Percentiles rank a stretch among this genome's conserved stretches.
Evolutionary conservation across 2,329 filamentous ascomycete genomes (phyloP).

Genomic region (Colletotrichum spaethianum): DNA sequence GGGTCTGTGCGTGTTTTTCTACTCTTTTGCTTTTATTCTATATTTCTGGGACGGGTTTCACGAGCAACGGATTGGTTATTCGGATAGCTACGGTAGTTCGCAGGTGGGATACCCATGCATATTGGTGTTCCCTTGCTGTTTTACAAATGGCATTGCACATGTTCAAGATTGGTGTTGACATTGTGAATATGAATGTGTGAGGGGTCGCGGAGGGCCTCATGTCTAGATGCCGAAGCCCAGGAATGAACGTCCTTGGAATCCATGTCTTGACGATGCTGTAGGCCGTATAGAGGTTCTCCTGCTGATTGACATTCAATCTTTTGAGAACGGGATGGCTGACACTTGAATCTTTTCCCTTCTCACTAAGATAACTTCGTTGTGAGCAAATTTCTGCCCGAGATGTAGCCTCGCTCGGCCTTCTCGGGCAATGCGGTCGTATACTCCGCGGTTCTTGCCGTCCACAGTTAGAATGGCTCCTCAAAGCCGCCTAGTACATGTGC

Average conservation of each 20-base stretch:
- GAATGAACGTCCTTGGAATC: neutral
- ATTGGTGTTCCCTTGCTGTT: constrained; percentile 38
- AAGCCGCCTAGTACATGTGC: neutral
- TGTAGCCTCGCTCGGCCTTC: neutral
- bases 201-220: neutral
- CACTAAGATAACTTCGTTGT: neutral
- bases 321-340: no score
- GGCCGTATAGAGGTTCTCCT: no score
- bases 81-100: constrained; percentile 40
- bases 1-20: constrained; percentile 19
- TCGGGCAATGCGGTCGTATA: neutral
- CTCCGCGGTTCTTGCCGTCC: neutral
- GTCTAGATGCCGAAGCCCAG: neutral
- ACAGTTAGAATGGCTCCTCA: neutral
- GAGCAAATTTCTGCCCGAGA: neutral
- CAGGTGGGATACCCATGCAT: constrained; percentile 38
- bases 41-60: constrained; percentile 37
- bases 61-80: constrained; percentile 40
- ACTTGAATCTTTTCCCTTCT: no score
- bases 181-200: neutral
- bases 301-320: neutral
- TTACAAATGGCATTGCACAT: constrained; percentile 39
- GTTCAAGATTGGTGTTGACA: neutral
- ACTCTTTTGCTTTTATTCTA: constrained; percentile 1
- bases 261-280: neutral